phyloP scores from a whole-genome alignment of 2,329 filamentous ascomycete genomes.

The Diaporthe velutina region DNA sequence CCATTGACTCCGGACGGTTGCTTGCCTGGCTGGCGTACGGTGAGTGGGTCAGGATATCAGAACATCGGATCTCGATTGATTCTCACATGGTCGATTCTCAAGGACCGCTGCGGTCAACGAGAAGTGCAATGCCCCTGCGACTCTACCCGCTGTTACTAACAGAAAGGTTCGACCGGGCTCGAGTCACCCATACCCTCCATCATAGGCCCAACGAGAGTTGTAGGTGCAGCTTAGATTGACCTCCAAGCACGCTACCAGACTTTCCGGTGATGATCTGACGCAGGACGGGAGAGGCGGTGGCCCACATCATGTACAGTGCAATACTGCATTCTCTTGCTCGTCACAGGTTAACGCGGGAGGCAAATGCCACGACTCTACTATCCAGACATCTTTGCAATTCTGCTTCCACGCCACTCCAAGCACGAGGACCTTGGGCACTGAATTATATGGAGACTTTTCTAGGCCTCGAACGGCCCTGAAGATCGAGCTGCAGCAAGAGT shows the following conservation, averaged over 20 bases:
- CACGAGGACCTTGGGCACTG: conserved; percentile 18
- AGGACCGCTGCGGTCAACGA: neutral
- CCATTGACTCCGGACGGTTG: conserved; percentile 13
- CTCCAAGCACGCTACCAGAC: conserved; percentile 16
- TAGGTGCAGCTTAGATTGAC: conserved; percentile 6
- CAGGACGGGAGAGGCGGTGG: conserved; percentile 23
- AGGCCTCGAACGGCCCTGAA: conserved; percentile 10
- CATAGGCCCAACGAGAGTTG: neutral
- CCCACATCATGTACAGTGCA: neutral
- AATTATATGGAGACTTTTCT: neutral
- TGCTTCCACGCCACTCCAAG: conserved; percentile 13
- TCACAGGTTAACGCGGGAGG: conserved; percentile 2
- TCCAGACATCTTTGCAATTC: neutral
- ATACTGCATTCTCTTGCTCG: conserved; percentile 5
- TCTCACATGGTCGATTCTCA: neutral
- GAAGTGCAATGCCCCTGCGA: neutral
- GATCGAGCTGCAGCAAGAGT: conserved; percentile 26
- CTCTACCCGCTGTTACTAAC: neutral
- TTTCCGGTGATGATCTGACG: conserved; percentile 20
- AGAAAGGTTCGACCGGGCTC: neutral
- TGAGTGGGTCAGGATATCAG: conserved; percentile 5
- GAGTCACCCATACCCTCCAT: neutral
- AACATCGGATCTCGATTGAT: conserved; percentile 20
- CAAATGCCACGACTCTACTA: neutral
- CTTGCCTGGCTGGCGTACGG: conserved; percentile 1